A percentile compares a stretch with the other conserved stretches of the same genome.
phyloP scores from a whole-genome alignment of 2,329 filamentous ascomycete species.

The Mycosphaerella arachidis region DNA sequence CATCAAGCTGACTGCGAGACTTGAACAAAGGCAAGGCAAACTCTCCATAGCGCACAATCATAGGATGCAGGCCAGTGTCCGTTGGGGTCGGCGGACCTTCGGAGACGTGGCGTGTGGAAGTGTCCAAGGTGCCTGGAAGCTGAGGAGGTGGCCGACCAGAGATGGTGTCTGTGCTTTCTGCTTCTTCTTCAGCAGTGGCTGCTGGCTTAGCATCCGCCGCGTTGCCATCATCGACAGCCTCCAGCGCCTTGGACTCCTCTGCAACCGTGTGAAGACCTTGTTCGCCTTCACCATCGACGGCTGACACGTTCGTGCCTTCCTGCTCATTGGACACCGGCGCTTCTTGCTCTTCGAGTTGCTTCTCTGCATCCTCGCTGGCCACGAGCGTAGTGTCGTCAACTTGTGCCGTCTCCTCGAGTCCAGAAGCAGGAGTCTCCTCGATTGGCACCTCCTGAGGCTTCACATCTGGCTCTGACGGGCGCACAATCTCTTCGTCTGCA shows the following conservation, averaged over 20 bases:
- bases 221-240: background rate
- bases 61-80: constrained; percentile 40
- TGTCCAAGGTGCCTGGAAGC: constrained; percentile 12
- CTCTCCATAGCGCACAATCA: constrained; percentile 53
- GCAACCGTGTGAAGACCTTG: background rate
- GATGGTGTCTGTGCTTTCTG: background rate
- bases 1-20: constrained; percentile 48
- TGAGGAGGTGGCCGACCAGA: constrained; percentile 7
- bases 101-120: constrained; percentile 4
- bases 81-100: constrained; percentile 33
- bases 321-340: background rate
- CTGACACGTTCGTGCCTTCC: background rate
- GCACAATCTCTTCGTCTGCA: constrained; percentile 19
- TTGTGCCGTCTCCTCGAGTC: background rate
- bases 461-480: constrained; percentile 11
- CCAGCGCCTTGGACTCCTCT: background rate
- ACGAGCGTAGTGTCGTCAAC: background rate
- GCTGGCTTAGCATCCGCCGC: background rate
- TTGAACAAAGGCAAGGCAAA: constrained; percentile 57
- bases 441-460: background rate
- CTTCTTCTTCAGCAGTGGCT: constrained; percentile 4
- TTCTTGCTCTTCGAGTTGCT: constrained; percentile 2
- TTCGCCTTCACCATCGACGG: background rate
- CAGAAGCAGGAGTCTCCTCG: background rate
- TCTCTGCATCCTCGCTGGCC: background rate